A percentile compares a stretch with the other conserved stretches of the same genome.
Conservation (phyloP, 148 eudicot genomes). For the Vaccinium macrocarpon region DNA sequence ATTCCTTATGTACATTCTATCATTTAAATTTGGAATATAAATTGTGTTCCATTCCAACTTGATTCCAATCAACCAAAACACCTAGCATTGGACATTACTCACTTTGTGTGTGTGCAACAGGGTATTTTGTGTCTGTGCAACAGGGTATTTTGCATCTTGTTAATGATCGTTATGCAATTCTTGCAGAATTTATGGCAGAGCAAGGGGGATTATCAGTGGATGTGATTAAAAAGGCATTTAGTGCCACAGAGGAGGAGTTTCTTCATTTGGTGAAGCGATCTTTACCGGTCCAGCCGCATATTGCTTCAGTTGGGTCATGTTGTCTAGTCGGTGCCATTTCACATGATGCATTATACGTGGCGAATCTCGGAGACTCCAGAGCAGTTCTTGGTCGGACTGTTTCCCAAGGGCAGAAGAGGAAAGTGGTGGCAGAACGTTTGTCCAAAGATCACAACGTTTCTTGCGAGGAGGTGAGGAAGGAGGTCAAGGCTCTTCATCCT, state of each 20-base stretch:
- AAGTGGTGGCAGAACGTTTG: constrained; percentile 47
- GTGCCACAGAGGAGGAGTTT: constrained; percentile 55
- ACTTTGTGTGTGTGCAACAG: not conserved
- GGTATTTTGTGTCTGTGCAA: not conserved
- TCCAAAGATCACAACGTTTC: constrained; percentile 58
- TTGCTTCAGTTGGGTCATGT: constrained; percentile 60
- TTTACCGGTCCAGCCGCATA: constrained; percentile 38
- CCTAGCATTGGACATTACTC: not conserved
- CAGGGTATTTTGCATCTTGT: not conserved
- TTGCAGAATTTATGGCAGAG: constrained; percentile 42
- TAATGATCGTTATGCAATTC: not conserved
- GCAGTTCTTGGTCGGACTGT: constrained; percentile 51
- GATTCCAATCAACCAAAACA: not conserved
- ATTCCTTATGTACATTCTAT: not conserved
- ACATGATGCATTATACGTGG: constrained; percentile 43
- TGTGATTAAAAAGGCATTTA: constrained; percentile 54
- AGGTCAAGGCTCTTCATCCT: constrained; percentile 61
- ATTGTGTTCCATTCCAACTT: not conserved
- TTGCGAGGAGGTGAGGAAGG: constrained; percentile 50
- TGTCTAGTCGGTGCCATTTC: constrained; percentile 55
- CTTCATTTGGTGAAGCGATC: constrained; percentile 39
- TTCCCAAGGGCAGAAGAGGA: constrained; percentile 30
- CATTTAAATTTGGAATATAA: not conserved
- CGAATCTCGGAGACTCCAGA: constrained; percentile 59
- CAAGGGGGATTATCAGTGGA: constrained; percentile 51